A percentile compares a stretch with the other conserved stretches of the same genome.
Evolutionary conservation across 768 basidiomycete genomes (phyloP).

Genomic region (Phanerochaete sordida): DNA sequence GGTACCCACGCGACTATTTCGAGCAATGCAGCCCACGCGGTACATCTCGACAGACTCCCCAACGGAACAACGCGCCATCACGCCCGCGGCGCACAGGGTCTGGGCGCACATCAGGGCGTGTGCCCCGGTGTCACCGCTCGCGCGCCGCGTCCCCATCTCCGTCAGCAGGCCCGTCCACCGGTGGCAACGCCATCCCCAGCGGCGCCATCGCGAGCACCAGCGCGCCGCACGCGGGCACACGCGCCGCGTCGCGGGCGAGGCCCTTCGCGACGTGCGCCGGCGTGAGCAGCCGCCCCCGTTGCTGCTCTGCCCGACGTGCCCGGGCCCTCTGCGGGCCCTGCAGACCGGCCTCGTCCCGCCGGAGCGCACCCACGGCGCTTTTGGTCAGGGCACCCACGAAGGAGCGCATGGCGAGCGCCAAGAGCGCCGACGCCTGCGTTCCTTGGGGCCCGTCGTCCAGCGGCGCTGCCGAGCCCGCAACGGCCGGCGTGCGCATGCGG

Average conservation of each 20-base stretch:
- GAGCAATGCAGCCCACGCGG: neutral
- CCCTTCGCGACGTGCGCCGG: slow-evolving; percentile 40
- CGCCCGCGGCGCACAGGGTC: neutral
- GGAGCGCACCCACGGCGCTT: slow-evolving; percentile 30
- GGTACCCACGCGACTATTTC: too few relatives aligned
- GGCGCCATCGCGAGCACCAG: slow-evolving; percentile 27
- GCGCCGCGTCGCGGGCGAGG: slow-evolving; percentile 17
- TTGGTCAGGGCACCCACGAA: slow-evolving; percentile 32
- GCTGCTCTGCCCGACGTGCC: neutral
- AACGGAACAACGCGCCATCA: neutral
- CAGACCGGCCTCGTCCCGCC: slow-evolving; percentile 27
- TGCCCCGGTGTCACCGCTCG: neutral
- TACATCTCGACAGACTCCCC: neutral
- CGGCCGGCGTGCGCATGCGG: neutral
- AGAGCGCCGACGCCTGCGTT: slow-evolving; percentile 30
- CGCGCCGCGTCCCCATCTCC: neutral
- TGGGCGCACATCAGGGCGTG: neutral
- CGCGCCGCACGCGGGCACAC: slow-evolving; percentile 15
- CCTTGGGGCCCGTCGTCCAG: slow-evolving; percentile 4
- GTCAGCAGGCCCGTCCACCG: neutral
- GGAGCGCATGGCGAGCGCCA: slow-evolving; percentile 30
- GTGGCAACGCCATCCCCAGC: slow-evolving; percentile 18
- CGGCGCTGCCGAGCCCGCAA: neutral
- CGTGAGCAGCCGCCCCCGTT: slow-evolving; percentile 28
- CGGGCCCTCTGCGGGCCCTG: slow-evolving; percentile 15